Percentiles rank a stretch among this genome's conserved stretches.
Conservation (phyloP, 2,329 filamentous ascomycete genomes). For the Hypoxylon sp. region DNA sequence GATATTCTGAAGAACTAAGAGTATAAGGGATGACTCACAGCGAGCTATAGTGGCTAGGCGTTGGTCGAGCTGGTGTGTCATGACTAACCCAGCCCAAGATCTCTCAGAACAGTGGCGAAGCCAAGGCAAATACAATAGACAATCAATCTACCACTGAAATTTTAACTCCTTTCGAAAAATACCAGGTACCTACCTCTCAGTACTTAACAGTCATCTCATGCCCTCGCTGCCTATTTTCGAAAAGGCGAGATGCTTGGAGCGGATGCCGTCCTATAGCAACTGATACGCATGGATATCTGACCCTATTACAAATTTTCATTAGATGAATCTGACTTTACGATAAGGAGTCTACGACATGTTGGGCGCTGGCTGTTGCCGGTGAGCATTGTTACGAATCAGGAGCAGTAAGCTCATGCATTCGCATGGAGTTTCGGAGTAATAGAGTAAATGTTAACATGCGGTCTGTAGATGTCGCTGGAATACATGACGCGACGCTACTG, state of each 20-base stretch:
- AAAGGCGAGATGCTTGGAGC: neutral
- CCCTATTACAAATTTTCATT: neutral
- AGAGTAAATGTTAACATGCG: neutral
- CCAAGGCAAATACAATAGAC: neutral
- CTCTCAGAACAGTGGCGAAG: neutral
- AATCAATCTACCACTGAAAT: neutral
- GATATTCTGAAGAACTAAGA: neutral
- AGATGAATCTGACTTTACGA: neutral
- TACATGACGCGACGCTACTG: neutral
- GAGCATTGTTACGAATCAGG: neutral
- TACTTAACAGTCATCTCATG: too few species aligned
- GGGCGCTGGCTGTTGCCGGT: neutral
- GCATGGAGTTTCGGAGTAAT: neutral
- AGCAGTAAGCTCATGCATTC: neutral
- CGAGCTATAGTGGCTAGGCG: neutral
- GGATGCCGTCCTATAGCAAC: neutral
- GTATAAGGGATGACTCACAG: neutral
- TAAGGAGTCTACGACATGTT: neutral
- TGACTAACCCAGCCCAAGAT: neutral
- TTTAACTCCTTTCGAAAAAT: neutral
- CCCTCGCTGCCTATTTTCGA: neutral
- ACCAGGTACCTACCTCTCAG: too few species aligned
- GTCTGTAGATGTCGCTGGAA: neutral
- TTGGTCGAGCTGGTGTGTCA: neutral
- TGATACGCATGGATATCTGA: neutral